phyloP scores from a whole-genome alignment of 345 rosid species.

The Moricandia moricandioides region DNA sequence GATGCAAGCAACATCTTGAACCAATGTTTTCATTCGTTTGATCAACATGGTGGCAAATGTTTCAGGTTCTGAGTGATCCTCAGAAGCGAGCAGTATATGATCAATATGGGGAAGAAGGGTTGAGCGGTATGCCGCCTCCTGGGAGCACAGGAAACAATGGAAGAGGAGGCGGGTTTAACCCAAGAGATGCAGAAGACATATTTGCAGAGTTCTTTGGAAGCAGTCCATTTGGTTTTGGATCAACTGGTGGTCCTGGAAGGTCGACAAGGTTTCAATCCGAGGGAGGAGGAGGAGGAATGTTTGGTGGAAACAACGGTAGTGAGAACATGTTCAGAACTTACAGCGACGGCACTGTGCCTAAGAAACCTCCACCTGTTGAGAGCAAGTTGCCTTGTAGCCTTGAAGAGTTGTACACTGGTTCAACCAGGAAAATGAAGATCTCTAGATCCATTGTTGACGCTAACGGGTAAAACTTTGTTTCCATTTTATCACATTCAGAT shows the following conservation, averaged over 20 bases:
- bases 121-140: constrained; percentile 73
- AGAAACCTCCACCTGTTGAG: constrained; percentile 90
- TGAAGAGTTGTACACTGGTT: constrained; percentile 80
- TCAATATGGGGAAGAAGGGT: constrained; percentile 90
- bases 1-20: background rate
- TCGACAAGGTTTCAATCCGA: constrained; percentile 77
- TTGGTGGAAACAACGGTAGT: constrained; percentile 42
- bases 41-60: background rate
- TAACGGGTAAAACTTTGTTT: constrained; percentile 48
- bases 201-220: constrained; percentile 95
- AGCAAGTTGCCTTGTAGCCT: constrained; percentile 91
- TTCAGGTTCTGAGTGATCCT: constrained; percentile 86
- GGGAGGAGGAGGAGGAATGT: constrained; percentile 66
- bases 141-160: constrained; percentile 50
- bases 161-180: constrained; percentile 69
- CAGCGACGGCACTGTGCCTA: constrained; percentile 52
- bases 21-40: no score
- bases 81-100: constrained; percentile 75
- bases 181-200: constrained; percentile 93
- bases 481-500: background rate
- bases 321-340: constrained; percentile 61
- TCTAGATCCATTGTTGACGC: constrained; percentile 77
- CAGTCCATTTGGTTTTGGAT: constrained; percentile 80
- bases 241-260: constrained; percentile 58
- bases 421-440: constrained; percentile 97